These are phyloP conservation scores for Suhomyces emberorum DNA, from an alignment of 805 yeast species.

Conservation along the genomic window DNA sequence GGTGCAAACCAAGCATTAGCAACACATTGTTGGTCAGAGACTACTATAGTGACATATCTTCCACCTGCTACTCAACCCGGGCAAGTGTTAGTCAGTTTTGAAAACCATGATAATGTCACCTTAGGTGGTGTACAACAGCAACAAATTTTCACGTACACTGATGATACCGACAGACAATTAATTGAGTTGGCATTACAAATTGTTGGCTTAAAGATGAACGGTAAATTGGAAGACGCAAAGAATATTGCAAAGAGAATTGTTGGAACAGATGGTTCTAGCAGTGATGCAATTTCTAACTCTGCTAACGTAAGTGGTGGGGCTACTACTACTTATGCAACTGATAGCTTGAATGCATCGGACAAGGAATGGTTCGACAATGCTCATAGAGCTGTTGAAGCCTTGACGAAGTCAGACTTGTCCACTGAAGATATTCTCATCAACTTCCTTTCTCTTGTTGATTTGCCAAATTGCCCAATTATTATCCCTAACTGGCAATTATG, in stretches of 20 bases:
- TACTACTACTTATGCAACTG: conserved; percentile 2
- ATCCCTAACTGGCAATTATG: conserved; percentile 78
- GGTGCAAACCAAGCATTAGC: conserved; percentile 78
- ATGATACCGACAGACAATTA: conserved; percentile 92
- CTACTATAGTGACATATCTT: conserved; percentile 87
- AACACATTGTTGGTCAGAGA: conserved; percentile 94
- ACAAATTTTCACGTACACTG: conserved; percentile 84
- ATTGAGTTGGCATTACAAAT: conserved; percentile 94
- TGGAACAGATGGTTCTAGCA: conserved; percentile 53
- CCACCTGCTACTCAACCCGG: conserved; percentile 92
- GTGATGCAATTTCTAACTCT: conserved; percentile 4
- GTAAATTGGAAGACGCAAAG: conserved; percentile 89
- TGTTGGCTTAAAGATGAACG: conserved; percentile 96
- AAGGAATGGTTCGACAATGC: conserved; percentile 53
- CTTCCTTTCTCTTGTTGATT: conserved; percentile 56
- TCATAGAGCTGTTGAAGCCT: conserved; percentile 46
- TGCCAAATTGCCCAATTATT: conserved; percentile 59
- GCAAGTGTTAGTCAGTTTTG: conserved; percentile 86
- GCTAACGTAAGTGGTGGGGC: conserved; percentile 24
- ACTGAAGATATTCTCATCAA: conserved; percentile 49
- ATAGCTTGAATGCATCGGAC: conserved; percentile 17
- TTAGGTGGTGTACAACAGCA: conserved; percentile 35
- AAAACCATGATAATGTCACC: conserved; percentile 41
- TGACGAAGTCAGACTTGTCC: conserved; percentile 43
- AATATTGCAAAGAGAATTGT: conserved; percentile 90